Base-by-base conservation (phyloP, 148 eudicot species). In the Simmondsia chinensis region DNA sequence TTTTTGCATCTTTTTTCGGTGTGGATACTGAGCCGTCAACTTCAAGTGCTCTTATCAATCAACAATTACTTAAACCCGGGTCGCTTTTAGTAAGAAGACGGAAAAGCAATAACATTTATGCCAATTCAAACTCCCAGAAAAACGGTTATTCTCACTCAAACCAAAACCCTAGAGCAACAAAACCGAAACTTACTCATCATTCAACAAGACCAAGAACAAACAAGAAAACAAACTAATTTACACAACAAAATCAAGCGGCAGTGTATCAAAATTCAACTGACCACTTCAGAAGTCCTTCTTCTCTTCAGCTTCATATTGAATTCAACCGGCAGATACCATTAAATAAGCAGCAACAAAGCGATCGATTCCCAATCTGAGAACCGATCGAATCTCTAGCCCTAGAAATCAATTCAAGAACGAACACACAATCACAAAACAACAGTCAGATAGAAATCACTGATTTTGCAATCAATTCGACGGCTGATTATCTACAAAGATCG, bases 271-370 rank as follows among this genome's bases (percentile, higher is more conserved):
- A 35, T 7, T n/a, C 4, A 33, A 58, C 77, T 64, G 18, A 85
- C 95, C 86, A 75, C 86, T 81, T 85, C 95, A 9, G 68, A 52
- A 44, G 91, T 71, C 74, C 95, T 81, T 67, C 82, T 57, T 24
- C 76, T 67, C 52, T 81, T 85, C 20, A 73, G 60, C 83, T 81
- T 85, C 95, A 85, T 85, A 49, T 53, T 52, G 47, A 38, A 59
- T 65, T 56, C 56, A 69, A 60, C 61, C 51, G 22, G 53, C 31
- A 33, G 56, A 42, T 56, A 77, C 39, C 89, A 80, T 80, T 35
- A 34, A 55, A 46, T 56, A 32, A 48, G 21, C 22, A 38, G 25
- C 22, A 43, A 18, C 4, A 27, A 38, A 55, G 17, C 53, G 67
- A 52, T 47, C 63, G 64, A 68, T 48, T 45, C 50, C 14, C 48